phyloP scores from a whole-genome alignment of 1,284 basidiomycete species.

The Sporisorium reilianum region DNA sequence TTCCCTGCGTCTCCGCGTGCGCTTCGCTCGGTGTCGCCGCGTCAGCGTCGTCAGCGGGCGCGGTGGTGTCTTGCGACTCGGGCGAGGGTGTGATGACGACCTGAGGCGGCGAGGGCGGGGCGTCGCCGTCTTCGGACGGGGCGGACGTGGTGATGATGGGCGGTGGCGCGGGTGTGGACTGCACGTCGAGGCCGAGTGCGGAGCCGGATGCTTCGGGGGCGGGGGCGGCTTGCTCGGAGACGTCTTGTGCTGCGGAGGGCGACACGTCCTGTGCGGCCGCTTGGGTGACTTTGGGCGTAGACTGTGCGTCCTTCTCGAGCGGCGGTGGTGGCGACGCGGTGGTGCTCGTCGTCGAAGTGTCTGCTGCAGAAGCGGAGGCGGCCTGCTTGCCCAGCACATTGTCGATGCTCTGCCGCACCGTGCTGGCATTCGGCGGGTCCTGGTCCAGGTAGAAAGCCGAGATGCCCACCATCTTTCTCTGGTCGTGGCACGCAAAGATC shows the following conservation, averaged over 20 bases:
- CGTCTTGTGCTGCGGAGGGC: conserved; percentile 17
- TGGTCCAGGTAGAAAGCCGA: conserved; percentile 65
- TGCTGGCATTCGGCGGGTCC: conserved; percentile 62
- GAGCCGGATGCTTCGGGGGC: conserved; percentile 20
- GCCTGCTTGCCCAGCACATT: conserved; percentile 28
- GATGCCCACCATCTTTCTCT: conserved; percentile 67
- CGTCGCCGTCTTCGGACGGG: conserved; percentile 33
- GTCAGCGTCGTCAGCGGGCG: background rate
- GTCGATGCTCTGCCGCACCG: conserved; percentile 46
- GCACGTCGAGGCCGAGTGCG: conserved; percentile 24
- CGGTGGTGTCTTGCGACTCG: conserved; percentile 18
- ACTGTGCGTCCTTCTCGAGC: conserved; percentile 28
- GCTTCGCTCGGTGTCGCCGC: background rate
- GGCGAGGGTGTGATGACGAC: conserved; percentile 34
- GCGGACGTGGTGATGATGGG: conserved; percentile 45
- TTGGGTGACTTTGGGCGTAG: background rate
- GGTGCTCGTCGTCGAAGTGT: background rate
- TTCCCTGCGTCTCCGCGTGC: background rate
- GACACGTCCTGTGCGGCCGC: background rate
- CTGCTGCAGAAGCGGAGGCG: conserved; percentile 3
- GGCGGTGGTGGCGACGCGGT: conserved; percentile 27
- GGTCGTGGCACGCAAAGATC: conserved; percentile 66
- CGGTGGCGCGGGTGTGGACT: conserved; percentile 2
- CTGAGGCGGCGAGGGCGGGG: conserved; percentile 25
- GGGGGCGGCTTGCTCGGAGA: conserved; percentile 6